Conservation (phyloP, 2,329 filamentous ascomycete species). For the Epichloe scottii region DNA sequence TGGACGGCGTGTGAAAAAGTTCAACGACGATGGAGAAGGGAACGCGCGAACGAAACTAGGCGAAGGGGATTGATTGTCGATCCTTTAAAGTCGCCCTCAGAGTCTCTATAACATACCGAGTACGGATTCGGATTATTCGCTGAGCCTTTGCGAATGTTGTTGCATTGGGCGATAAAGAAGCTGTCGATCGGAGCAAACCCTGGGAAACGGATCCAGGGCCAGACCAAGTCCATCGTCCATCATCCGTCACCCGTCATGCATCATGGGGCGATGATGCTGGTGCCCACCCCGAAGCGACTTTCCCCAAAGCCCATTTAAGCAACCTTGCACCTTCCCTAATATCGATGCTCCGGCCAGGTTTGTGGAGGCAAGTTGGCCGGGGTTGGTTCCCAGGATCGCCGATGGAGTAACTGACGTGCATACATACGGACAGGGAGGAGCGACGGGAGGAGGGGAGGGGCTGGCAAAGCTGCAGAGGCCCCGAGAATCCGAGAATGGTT, state of each 20-base stretch:
- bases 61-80: not conserved
- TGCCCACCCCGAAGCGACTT: not conserved
- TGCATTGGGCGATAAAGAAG: not conserved
- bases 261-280: not conserved
- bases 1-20: not conserved
- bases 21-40: not conserved
- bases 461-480: no score
- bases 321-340: no score
- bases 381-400: no score
- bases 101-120: not conserved
- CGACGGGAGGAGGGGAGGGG: no score
- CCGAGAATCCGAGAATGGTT: no score
- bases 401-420: no score
- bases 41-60: not conserved
- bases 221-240: not conserved
- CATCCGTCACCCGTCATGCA: not conserved
- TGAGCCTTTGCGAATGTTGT: not conserved
- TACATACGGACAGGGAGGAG: no score
- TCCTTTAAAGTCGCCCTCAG: not conserved
- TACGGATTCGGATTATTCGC: no score
- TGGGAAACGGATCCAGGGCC: not conserved
- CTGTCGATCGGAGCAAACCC: no score
- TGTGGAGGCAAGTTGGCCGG: not conserved
- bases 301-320: no score
- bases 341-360: not conserved